Evolutionary conservation across 2,329 filamentous ascomycete species (phyloP).

Genomic region (Penicillium occitanis): DNA sequence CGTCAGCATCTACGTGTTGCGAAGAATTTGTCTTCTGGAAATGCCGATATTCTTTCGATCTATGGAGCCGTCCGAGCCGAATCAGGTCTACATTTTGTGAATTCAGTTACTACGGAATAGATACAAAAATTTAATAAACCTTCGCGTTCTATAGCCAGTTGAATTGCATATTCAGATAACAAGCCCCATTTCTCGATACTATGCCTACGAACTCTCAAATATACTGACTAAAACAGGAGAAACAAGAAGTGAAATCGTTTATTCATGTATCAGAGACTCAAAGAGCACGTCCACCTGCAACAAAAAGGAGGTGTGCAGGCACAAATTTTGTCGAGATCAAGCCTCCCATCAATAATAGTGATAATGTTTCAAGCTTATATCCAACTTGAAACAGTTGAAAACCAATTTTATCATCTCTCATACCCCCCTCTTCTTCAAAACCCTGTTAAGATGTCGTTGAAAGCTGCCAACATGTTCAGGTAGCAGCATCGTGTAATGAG

Average conservation of each 20-base stretch:
- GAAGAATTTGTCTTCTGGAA: neutral
- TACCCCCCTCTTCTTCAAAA: neutral
- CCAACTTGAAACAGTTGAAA: no score
- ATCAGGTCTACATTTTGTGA: neutral
- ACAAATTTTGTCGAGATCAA: no score
- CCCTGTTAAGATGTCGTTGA: constrained; percentile 19
- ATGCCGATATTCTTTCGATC: neutral
- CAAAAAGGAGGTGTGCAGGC: no score
- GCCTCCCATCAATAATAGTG: no score
- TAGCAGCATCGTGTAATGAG: constrained; percentile 44
- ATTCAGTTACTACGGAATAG: neutral
- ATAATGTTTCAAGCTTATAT: no score
- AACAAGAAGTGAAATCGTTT: no score
- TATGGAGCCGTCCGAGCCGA: neutral
- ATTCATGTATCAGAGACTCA: no score
- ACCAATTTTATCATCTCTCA: neutral
- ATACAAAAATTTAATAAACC: neutral
- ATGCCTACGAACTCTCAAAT: no score
- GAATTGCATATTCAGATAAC: neutral
- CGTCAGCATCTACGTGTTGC: neutral
- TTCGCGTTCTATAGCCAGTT: neutral
- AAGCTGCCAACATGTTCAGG: constrained; percentile 40
- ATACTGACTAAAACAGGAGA: no score
- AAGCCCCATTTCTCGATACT: no score
- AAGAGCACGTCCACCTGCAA: no score